Base-by-base conservation (phyloP, 2,329 filamentous ascomycete genomes). In the Hypoxylon sp. region DNA sequence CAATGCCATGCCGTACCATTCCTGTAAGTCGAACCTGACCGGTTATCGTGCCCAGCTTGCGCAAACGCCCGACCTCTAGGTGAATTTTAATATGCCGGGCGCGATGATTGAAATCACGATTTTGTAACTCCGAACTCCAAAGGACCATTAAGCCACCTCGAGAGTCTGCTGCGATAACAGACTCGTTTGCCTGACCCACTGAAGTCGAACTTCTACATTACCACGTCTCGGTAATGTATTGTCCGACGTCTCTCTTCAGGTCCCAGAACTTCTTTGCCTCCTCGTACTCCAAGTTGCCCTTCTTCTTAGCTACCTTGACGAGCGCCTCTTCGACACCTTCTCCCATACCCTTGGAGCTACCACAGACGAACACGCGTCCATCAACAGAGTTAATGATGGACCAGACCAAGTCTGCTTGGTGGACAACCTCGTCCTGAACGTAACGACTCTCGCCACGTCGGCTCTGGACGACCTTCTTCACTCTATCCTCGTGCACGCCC, bases 361-460 rank as follows among this genome's bases (percentile, higher is more conserved):
- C 96, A 79, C 96, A 99, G 65, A 99, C 96, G 78, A 99, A 99
- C 57, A 98, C 90, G 57, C 96, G 90, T 0, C 96, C 96, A 76
- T 99, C 96, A n/a, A 98, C 86, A 1, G 94, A 90, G 79, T 98
- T 98, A 84, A 97, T 92, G 71, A 98, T 94, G 79, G 93, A 97
- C 96, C 96, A 99, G 15, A 98, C 95, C n/a, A 98, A 87, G 77
- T 98, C 96, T 1, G 94, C 93, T 79, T 98, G 96, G 71, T 93
- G 87, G 10, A 88, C 86, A 7, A 99, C 95, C 80, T 98, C 96
- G 76, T 99, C 96, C 78, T 99, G 96, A 1, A 99, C 96, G 77
- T 99, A 99, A 72, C 92, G 91, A 70, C 93, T 93, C 73, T 94
- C 92, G 50, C 92, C 92, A 53, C 85, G 87, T 57, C 90, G 90